These are phyloP conservation scores for Tricholoma furcatifolium DNA, from an alignment of 768 basidiomycete species.

Conservation along the genomic window DNA sequence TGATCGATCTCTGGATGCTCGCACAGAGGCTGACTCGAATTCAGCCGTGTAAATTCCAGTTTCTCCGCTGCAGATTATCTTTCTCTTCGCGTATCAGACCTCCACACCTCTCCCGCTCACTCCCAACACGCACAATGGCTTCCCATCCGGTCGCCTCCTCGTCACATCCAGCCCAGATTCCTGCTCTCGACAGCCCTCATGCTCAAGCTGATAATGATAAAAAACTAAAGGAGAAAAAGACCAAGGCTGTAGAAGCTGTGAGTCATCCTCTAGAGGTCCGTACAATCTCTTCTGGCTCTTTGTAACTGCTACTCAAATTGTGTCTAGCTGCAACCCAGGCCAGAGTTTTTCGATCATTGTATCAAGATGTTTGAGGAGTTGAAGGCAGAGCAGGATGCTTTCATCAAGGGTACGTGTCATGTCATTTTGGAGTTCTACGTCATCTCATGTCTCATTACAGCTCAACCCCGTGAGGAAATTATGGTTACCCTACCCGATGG, in stretches of 20 bases:
- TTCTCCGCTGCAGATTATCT: slow-evolving; percentile 31
- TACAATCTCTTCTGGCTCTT: background rate
- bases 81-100: slow-evolving; percentile 28
- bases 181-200: slow-evolving; percentile 45
- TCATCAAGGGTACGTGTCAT: slow-evolving; percentile 59
- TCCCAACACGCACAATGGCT: slow-evolving; percentile 27
- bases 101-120: slow-evolving; percentile 11
- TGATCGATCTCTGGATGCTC: slow-evolving; percentile 40
- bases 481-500: slow-evolving; percentile 85
- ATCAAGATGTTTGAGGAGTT: slow-evolving; percentile 87
- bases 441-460: slow-evolving; percentile 29
- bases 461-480: slow-evolving; percentile 83
- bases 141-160: slow-evolving; percentile 57
- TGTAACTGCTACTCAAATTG: slow-evolving; percentile 6
- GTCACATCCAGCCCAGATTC: slow-evolving; percentile 48
- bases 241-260: slow-evolving; percentile 35
- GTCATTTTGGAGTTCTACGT: background rate
- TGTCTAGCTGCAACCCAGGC: slow-evolving; percentile 72
- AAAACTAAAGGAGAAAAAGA: slow-evolving; percentile 39
- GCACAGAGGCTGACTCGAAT: slow-evolving; percentile 30
- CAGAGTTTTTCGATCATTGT: slow-evolving; percentile 86
- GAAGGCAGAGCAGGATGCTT: slow-evolving; percentile 80
- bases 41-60: slow-evolving; percentile 25
- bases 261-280: slow-evolving; percentile 67
- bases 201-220: slow-evolving; percentile 18